Base-by-base conservation (phyloP, 176 grass and related monocot genomes). In the Stipa capillata region DNA sequence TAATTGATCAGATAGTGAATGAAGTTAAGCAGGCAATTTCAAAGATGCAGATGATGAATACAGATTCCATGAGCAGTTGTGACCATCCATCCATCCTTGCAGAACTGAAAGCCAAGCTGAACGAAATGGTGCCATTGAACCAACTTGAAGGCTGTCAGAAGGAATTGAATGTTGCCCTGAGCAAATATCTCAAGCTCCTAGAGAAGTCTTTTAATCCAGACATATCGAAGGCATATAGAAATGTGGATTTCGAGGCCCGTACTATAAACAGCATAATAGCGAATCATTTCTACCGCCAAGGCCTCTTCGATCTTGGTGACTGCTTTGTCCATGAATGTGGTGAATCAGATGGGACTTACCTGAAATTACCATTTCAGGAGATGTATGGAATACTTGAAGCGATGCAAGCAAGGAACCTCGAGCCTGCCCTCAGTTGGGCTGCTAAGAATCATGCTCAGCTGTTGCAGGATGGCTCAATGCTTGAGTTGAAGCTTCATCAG, bases 401-500 rank as follows among this genome's bases (percentile, higher is more conserved):
- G 4, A 91, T 98, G 90, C 86, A 85, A 87, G 87, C n/a, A 23
- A 85, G 61, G 36, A 89, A 98, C 51, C 92, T 99, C 1, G 83
- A 88, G 31, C 90, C 90, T 55, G 96, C 96, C 2, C 85, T 98
- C 10, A 79, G 28, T 74, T 98, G 94, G 96, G 92, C 87, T 69
- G 86, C 78, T 44, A 87, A 81, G 45, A 89, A 93, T 61, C 85
- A 82, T 58, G 86, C 89, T 54, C 40, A 77, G 37, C 78, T 99
- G 37, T 33, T 82, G 9, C 88, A 89, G 54, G 83, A 89, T 89
- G 71, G 83, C 7, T 98, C 95, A 28, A 75, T 69, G 62, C 96
- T 99, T 12, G 87, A 99, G 85, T 79, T 95, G 78, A 99, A 85
- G 58, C 96, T 95, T 77, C 93, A 99, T 72, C 69, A 85, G 12